phyloP scores from a whole-genome alignment of 345 rosid species.

The Cochlearia excelsa region DNA sequence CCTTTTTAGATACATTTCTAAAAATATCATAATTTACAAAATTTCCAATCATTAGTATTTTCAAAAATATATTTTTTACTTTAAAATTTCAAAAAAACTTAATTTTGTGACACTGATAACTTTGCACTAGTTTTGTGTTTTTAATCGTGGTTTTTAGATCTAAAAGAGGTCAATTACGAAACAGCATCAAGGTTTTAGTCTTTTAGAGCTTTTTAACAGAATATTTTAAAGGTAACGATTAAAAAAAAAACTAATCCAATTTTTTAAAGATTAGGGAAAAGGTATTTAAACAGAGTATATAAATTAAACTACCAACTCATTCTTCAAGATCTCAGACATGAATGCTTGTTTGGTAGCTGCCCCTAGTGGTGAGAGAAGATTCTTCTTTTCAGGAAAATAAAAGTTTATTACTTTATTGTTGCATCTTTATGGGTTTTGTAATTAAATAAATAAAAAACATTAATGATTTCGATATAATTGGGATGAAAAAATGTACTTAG shows the following conservation, averaged over 20 bases:
- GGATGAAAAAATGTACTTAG: background rate
- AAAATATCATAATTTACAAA: too few species aligned
- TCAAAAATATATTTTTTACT: too few species aligned
- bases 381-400: conserved; percentile 28
- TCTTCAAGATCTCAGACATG: conserved; percentile 48
- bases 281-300: background rate
- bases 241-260: background rate
- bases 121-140: too few species aligned
- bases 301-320: conserved; percentile 33
- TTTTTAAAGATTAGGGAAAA: conserved; percentile 9
- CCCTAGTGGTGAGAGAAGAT: conserved; percentile 26
- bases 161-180: too few species aligned
- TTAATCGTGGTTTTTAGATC: too few species aligned
- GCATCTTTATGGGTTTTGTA: conserved; percentile 28
- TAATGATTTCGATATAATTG: conserved; percentile 43
- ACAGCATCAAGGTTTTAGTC: too few species aligned
- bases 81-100: too few species aligned
- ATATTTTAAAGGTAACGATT: background rate
- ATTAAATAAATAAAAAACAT: conserved; percentile 16
- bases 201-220: conserved; percentile 1
- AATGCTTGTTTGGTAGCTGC: conserved; percentile 44
- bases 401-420: conserved; percentile 26
- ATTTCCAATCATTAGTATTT: too few species aligned
- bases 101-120: too few species aligned
- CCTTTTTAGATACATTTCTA: too few species aligned